Evolutionary conservation across 2,329 filamentous ascomycete genomes (phyloP).

Genomic region (Chaetomium sp.): DNA sequence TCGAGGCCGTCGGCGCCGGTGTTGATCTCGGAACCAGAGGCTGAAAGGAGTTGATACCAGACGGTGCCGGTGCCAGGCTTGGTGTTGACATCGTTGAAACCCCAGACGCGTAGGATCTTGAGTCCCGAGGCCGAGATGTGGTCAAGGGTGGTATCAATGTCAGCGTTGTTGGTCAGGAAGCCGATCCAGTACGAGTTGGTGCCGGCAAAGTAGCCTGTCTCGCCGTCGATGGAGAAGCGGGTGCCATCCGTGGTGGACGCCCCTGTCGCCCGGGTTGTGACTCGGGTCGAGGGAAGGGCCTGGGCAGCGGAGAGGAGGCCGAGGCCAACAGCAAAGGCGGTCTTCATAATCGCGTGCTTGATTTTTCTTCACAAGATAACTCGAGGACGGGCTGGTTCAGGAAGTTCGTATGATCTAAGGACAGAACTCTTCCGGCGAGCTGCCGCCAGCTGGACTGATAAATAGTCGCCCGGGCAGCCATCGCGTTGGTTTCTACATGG

Average conservation of each 20-base stretch:
- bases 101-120: conserved; percentile 55
- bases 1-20: conserved; percentile 56
- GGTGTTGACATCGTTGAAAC: conserved; percentile 52
- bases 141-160: conserved; percentile 47
- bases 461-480: not conserved
- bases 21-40: conserved; percentile 52
- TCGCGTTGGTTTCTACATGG: not conserved
- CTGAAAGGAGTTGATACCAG: conserved; percentile 50
- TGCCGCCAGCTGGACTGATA: not conserved
- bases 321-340: conserved; percentile 10
- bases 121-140: conserved; percentile 45
- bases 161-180: conserved; percentile 45
- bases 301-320: conserved; percentile 17
- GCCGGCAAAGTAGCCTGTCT: conserved; percentile 44
- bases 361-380: not conserved
- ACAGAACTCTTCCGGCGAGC: not conserved
- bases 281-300: conserved; percentile 11
- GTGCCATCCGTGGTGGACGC: conserved; percentile 21
- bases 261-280: conserved; percentile 3
- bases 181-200: conserved; percentile 52
- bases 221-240: conserved; percentile 37
- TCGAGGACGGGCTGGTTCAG: too few relatives aligned
- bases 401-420: too few relatives aligned
- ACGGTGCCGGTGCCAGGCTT: conserved; percentile 32
- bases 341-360: conserved; percentile 13